Conservation (phyloP, 768 basidiomycete genomes). For the Podaxis sp. region DNA sequence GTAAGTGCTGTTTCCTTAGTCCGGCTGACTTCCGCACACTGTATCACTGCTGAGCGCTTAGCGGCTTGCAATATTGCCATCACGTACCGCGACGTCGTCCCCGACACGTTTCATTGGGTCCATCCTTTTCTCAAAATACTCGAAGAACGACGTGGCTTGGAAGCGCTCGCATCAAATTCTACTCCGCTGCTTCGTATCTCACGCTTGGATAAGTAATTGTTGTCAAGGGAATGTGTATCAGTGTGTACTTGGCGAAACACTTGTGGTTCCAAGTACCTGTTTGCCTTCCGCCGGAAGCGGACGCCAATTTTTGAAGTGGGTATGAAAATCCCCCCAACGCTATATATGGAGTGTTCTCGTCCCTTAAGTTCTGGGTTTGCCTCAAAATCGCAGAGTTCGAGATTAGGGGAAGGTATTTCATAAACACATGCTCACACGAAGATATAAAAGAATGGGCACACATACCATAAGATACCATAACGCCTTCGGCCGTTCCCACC, state of each 20-base stretch:
- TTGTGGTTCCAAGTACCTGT: not conserved
- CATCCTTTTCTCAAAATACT: not conserved
- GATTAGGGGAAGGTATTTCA: not conserved
- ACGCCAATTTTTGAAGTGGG: not conserved
- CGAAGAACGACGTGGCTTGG: not conserved
- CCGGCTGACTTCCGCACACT: too few species aligned
- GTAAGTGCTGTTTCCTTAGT: too few species aligned
- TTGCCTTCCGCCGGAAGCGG: not conserved
- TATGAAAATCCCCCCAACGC: not conserved
- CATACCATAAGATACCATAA: not conserved
- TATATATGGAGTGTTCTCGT: too few species aligned
- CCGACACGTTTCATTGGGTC: too few species aligned
- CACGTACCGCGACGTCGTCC: too few species aligned
- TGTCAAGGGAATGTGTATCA: not conserved
- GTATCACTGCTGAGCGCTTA: too few species aligned
- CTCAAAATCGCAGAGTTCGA: not conserved
- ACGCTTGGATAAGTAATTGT: not conserved
- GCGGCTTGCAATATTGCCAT: too few species aligned
- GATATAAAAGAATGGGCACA: not conserved
- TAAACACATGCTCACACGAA: too few species aligned
- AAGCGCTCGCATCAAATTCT: not conserved
- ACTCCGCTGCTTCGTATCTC: not conserved
- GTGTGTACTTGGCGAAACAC: too few species aligned
- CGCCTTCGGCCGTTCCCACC: constrained; percentile 2
- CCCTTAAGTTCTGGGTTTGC: not conserved